Conservation (phyloP, 306 rosid species). For the Prunus davidiana region DNA sequence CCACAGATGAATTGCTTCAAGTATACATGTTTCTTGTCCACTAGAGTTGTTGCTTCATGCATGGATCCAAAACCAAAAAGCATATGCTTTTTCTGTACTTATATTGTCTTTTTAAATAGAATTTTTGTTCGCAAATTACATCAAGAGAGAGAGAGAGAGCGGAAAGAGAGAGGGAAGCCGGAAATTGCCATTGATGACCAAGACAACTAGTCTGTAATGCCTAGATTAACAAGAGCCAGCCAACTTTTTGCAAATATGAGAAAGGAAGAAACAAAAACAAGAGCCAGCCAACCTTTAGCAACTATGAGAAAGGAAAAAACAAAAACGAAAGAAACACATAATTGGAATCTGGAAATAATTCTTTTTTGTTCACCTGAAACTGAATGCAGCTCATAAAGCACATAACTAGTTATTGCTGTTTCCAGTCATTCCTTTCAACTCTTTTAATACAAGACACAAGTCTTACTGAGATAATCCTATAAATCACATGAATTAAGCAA, state of each 20-base stretch:
- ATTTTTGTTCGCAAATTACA: neutral
- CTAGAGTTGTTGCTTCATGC: neutral
- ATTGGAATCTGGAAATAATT: neutral
- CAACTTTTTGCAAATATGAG: neutral
- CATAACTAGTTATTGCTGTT: slow-evolving; percentile 9
- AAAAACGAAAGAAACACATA: neutral
- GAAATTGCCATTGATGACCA: too few relatives aligned
- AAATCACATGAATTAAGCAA: slow-evolving; percentile 23
- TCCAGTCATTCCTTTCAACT: slow-evolving; percentile 8
- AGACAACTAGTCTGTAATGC: too few relatives aligned
- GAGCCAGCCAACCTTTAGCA: too few relatives aligned
- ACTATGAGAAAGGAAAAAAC: neutral
- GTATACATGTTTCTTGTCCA: neutral
- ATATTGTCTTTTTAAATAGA: neutral
- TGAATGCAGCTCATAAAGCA: slow-evolving; percentile 10
- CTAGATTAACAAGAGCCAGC: too few relatives aligned
- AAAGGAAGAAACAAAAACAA: too few relatives aligned
- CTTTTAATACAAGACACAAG: slow-evolving; percentile 15
- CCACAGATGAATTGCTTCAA: neutral
- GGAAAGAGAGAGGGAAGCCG: too few relatives aligned
- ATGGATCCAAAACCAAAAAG: neutral
- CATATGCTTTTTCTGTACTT: neutral
- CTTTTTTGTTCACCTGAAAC: neutral
- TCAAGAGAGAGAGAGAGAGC: too few relatives aligned
- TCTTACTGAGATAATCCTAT: slow-evolving; percentile 18